A percentile compares a stretch with the other conserved stretches of the same genome.
Evolutionary conservation across 2,329 filamentous ascomycete species (phyloP).

Genomic region (Colletotrichum orchidophilum): DNA sequence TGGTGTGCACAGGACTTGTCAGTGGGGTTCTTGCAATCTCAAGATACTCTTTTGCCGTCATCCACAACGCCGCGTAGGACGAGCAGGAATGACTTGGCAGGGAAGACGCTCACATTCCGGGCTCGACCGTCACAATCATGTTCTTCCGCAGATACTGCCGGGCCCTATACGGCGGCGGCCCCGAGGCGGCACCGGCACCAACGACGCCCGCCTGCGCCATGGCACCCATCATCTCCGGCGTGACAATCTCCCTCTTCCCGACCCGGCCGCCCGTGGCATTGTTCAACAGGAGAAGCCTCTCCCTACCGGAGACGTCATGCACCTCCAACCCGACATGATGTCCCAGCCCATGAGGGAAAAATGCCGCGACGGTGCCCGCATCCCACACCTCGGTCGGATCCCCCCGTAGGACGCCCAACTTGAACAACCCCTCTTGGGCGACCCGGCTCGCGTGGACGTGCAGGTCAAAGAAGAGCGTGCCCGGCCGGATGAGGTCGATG

Average conservation of each 20-base stretch:
- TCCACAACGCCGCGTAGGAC: background rate
- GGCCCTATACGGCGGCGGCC: conserved; percentile 42
- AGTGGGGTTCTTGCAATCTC: background rate
- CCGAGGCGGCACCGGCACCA: conserved; percentile 32
- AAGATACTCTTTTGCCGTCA: background rate
- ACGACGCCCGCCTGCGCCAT: conserved; percentile 36
- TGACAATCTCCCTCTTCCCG: conserved; percentile 54
- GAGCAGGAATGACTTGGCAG: background rate
- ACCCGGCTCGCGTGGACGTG: conserved; percentile 78
- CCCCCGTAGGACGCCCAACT: conserved; percentile 76
- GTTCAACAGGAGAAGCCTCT: conserved; percentile 45
- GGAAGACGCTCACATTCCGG: conserved; percentile 65
- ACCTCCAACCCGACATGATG: conserved; percentile 74
- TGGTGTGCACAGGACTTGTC: conserved; percentile 39
- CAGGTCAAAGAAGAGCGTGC: conserved; percentile 75
- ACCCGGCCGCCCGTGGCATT: conserved; percentile 41
- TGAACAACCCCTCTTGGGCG: conserved; percentile 75
- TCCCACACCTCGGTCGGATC: conserved; percentile 63
- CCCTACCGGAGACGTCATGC: conserved; percentile 64
- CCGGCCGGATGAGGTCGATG: conserved; percentile 74
- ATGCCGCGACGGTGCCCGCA: conserved; percentile 65
- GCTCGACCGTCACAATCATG: conserved; percentile 83
- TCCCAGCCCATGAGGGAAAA: conserved; percentile 73
- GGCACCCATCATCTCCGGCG: conserved; percentile 45
- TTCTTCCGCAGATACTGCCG: conserved; percentile 60